Percentiles rank a stretch among this genome's conserved stretches.
phyloP scores from a whole-genome alignment of 495 filamentous ascomycete genomes.

The Podospora pseudocomata region DNA sequence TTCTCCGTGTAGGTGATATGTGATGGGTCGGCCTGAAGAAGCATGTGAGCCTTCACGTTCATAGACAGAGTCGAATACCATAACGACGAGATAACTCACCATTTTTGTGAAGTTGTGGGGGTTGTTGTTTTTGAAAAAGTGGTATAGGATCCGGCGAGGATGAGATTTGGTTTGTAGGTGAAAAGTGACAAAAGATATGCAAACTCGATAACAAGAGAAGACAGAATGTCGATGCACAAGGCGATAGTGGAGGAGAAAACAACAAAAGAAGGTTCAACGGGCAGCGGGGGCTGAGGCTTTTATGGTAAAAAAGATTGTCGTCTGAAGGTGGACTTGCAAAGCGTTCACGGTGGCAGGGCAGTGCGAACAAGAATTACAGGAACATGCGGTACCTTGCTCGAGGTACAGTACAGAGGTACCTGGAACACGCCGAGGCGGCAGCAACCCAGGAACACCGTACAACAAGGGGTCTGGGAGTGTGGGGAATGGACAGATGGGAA shows the following conservation, averaged over 20 bases:
- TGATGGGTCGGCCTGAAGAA: conserved; percentile 10
- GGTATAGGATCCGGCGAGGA: background rate
- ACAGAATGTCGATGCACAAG: background rate
- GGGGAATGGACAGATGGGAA: background rate
- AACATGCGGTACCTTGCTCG: background rate
- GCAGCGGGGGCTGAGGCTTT: conserved; percentile 7
- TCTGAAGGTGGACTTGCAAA: background rate
- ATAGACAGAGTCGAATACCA: background rate
- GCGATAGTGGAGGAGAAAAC: conserved; percentile 6
- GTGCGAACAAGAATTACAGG: background rate
- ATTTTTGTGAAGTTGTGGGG: conserved; percentile 11
- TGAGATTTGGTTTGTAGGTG: background rate
- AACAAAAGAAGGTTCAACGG: background rate
- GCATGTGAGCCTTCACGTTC: background rate
- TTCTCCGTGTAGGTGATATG: conserved; percentile 20
- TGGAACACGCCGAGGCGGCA: background rate
- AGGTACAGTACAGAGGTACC: background rate
- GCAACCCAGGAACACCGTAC: background rate
- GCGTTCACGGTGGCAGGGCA: background rate
- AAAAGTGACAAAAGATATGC: background rate
- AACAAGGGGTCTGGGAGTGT: background rate
- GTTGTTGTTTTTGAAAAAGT: background rate
- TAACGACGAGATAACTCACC: conserved; percentile 11
- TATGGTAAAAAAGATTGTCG: conserved; percentile 5
- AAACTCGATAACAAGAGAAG: background rate